Evolutionary conservation across 768 basidiomycete species (phyloP).

Genomic region (Mycena olivaceomarginata): DNA sequence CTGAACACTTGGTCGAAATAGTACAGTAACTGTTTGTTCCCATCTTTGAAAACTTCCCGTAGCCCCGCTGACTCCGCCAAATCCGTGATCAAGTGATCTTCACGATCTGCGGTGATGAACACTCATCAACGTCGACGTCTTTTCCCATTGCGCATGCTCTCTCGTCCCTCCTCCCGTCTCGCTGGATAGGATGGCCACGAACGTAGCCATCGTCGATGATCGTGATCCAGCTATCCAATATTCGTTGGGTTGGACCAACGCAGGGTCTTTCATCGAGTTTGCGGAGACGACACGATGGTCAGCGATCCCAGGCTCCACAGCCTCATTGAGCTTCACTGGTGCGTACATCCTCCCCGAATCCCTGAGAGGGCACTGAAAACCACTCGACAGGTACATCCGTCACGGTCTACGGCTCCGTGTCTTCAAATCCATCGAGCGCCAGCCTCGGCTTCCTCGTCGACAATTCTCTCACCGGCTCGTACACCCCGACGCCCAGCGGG

Average conservation of each 20-base stretch:
- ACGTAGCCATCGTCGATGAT: slow-evolving; percentile 26
- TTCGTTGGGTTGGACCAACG: not conserved
- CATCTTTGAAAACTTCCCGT: too few species aligned
- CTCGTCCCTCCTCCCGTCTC: too few species aligned
- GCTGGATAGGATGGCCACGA: not conserved
- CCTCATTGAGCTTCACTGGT: slow-evolving; percentile 26
- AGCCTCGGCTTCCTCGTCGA: not conserved
- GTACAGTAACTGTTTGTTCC: too few species aligned
- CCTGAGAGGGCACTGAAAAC: too few species aligned
- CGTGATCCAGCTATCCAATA: not conserved
- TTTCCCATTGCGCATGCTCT: too few species aligned
- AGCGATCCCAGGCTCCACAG: not conserved
- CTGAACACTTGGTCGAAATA: too few species aligned
- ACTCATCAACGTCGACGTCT: too few species aligned
- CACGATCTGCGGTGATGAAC: too few species aligned
- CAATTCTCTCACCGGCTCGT: too few species aligned
- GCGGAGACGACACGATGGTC: not conserved
- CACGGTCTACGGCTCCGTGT: slow-evolving; percentile 13
- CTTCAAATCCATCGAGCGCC: not conserved
- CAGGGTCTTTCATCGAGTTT: not conserved
- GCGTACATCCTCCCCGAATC: not conserved
- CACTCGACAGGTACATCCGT: slow-evolving; percentile 5
- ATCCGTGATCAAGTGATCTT: too few species aligned
- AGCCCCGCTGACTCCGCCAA: too few species aligned
- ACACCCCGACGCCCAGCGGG: too few species aligned